A percentile compares a stretch with the other conserved stretches of the same genome.
These are phyloP conservation scores for Globisporangium okanoganense DNA, from an alignment of 352 stramenopile species.

Conservation along the genomic window DNA sequence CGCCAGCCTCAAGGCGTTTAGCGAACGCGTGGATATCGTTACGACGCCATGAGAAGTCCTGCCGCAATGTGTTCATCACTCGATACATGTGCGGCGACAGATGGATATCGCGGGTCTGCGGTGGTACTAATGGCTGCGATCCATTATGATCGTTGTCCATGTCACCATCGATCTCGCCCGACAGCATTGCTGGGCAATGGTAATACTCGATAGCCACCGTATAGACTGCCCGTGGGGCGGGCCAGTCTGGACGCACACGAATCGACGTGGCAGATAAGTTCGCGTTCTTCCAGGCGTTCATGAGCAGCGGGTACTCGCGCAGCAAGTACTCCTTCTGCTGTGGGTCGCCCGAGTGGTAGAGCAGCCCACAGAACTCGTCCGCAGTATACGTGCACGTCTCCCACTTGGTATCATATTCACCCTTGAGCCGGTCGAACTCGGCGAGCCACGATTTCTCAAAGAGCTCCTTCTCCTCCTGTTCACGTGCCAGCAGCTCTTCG, in stretches of 20 bases:
- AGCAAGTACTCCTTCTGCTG: conserved; percentile 45
- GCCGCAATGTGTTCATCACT: conserved; percentile 27
- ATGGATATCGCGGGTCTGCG: conserved; percentile 16
- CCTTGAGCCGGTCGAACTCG: conserved; percentile 49
- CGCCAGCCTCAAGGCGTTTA: conserved; percentile 25
- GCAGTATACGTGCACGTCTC: conserved; percentile 64
- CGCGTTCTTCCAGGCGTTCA: conserved; percentile 47
- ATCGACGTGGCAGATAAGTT: conserved; percentile 10
- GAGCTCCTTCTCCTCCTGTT: conserved; percentile 38
- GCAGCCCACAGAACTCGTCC: conserved; percentile 60
- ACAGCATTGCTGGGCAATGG: background rate
- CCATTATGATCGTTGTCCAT: background rate
- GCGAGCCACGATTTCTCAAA: conserved; percentile 58
- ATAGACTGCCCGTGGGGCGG: conserved; percentile 21
- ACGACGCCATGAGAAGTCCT: conserved; percentile 43
- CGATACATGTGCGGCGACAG: conserved; percentile 24
- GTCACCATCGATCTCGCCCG: background rate
- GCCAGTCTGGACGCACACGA: conserved; percentile 38
- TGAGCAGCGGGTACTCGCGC: conserved; percentile 52
- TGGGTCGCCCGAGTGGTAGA: conserved; percentile 46
- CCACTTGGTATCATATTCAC: conserved; percentile 46
- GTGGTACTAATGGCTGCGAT: background rate
- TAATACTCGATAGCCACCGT: conserved; percentile 17
- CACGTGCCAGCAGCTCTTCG: conserved; percentile 26
- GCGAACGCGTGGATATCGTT: conserved; percentile 30